Base-by-base conservation (phyloP, 1,284 basidiomycete species). In the Wallemia ichthyophaga region DNA sequence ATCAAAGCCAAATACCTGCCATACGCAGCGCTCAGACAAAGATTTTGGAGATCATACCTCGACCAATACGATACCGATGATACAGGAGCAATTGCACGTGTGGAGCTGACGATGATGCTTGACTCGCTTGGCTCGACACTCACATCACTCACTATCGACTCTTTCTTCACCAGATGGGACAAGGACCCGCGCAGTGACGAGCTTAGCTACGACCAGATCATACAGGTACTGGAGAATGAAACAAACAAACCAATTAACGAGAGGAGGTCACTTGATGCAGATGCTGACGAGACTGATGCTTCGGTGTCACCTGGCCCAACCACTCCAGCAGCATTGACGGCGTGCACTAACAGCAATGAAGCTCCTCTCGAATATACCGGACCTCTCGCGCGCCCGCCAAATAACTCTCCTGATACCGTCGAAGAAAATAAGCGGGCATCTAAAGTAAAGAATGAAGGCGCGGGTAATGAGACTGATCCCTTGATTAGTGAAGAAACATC, bases 41-140 rank as follows among this genome's bases (percentile, higher is more conserved):
- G 78, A 0, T 94, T 96, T 74, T 95, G 89, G 91, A 74, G 81
- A 1, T 82, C 87, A 64, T 89, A 89, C 67, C 76, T 92, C 33
- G 78, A 78, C 61, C 83, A 94, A 64, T 98, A 94, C 69, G 91
- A 96, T 65, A 77, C 81, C 0, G 88, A 92, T 69, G 85, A 92
- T 62, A 83, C 80, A 0, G 73, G 73, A n/a, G 71, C 75, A 0
- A 71, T 92, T 37, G 91, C 86, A 0, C 80, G 81, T 62, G 73
- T 92, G 59, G 92, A 98, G 69, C 74, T 98, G 25, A 83, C 82
- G 0, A 83, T 85, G n/a, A 92, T 96, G 86, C 81, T 98, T 58
- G 89, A 95, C 71, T 94, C 89, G 2, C 79, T 98, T 27, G 89
- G 91, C 1, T 92, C 88, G 1, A 96, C 92, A 0, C 77, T 98